Conservation (phyloP, 352 stramenopile genomes). For the Globisporangium nagaii region DNA sequence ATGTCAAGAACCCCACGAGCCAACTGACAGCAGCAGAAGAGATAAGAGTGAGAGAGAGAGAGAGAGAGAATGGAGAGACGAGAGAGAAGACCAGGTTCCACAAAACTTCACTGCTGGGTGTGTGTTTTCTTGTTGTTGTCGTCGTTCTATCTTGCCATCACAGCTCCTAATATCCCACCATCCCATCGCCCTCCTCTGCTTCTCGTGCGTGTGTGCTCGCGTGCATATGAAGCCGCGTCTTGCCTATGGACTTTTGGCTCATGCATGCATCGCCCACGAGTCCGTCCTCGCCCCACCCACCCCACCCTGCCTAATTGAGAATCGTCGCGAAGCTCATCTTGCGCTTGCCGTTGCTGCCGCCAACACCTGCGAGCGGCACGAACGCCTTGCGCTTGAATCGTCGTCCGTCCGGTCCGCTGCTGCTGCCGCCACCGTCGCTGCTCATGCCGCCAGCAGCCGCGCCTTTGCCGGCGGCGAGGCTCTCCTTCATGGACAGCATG, state of each 20-base stretch:
- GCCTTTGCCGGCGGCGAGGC: slow-evolving; percentile 8
- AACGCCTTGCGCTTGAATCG: slow-evolving; percentile 67
- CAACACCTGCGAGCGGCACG: slow-evolving; percentile 39
- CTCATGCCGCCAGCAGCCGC: slow-evolving; percentile 21
- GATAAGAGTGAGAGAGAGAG: not conserved
- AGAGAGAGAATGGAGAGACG: not conserved
- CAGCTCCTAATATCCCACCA: not conserved
- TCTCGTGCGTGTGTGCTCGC: not conserved
- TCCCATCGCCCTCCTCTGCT: not conserved
- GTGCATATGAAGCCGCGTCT: too few relatives aligned
- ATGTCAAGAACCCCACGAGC: not conserved
- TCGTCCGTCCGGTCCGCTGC: slow-evolving; percentile 26
- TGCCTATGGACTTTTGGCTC: not conserved
- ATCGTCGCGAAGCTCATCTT: slow-evolving; percentile 88
- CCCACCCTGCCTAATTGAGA: slow-evolving; percentile 59
- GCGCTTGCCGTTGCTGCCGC: slow-evolving; percentile 45
- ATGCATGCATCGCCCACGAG: too few relatives aligned
- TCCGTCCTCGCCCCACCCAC: not conserved
- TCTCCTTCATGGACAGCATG: slow-evolving; percentile 81
- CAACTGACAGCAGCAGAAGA: not conserved
- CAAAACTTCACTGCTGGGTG: not conserved
- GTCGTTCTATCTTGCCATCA: slow-evolving; percentile 2
- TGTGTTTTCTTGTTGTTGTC: not conserved
- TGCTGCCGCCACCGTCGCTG: slow-evolving; percentile 38
- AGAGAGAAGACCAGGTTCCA: slow-evolving; percentile 1